Evolutionary conservation across 2,329 filamentous ascomycete species (phyloP).

Genomic region (Venturia effusa): DNA sequence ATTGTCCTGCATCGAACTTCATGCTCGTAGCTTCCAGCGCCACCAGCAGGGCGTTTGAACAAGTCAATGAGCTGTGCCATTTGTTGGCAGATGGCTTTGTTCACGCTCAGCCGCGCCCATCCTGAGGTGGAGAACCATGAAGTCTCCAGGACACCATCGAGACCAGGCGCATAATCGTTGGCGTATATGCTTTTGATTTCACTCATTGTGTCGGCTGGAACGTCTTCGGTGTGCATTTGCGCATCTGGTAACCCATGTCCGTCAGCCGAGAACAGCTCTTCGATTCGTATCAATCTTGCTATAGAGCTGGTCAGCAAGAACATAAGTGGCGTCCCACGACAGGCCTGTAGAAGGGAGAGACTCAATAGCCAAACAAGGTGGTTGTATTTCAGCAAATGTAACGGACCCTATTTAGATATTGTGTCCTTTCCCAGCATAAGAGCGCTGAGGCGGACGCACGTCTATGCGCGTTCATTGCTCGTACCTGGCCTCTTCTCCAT

Average conservation of each 20-base stretch:
- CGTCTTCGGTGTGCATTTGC: not conserved
- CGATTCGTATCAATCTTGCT: conserved; percentile 44
- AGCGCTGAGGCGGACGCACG: not conserved
- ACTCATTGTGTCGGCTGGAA: conserved; percentile 23
- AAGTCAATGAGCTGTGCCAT: conserved; percentile 52
- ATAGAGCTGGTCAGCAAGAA: not conserved
- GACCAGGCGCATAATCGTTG: conserved; percentile 63
- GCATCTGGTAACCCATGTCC: conserved; percentile 15
- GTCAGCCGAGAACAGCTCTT: conserved; percentile 51
- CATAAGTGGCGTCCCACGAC: not conserved
- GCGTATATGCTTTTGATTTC: conserved; percentile 64
- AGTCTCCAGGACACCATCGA: conserved; percentile 71
- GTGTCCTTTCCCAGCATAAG: not conserved
- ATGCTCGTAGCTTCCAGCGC: not conserved
- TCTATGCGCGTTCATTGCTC: not conserved
- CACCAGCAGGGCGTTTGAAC: conserved; percentile 17
- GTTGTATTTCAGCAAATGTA: not conserved
- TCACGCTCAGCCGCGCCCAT: conserved; percentile 40
- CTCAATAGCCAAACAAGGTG: not conserved
- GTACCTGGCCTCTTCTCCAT: conserved; percentile 10
- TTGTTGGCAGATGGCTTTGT: conserved; percentile 51
- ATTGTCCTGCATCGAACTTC: conserved; percentile 16
- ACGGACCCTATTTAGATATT: not conserved
- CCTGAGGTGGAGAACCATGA: conserved; percentile 62
- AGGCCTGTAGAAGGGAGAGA: conserved; percentile 2